phyloP scores from a whole-genome alignment of 768 basidiomycete genomes.

The Cyclocybe cylindracea region DNA sequence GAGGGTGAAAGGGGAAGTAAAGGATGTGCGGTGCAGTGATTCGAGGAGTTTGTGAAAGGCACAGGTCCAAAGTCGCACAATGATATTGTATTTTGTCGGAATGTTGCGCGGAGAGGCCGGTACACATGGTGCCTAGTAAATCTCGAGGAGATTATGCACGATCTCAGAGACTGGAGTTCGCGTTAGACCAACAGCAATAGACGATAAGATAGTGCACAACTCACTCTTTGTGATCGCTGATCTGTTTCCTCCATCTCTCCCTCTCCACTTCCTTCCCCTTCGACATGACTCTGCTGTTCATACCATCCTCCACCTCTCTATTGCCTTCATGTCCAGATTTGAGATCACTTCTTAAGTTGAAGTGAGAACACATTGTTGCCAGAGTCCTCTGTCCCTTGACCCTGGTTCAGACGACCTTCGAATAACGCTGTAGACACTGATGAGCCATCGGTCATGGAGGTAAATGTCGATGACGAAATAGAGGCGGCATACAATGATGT shows the following conservation, averaged over 20 bases:
- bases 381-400: slow-evolving; percentile 49
- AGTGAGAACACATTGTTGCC: slow-evolving; percentile 68
- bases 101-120: slow-evolving; percentile 89
- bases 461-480: slow-evolving; percentile 65
- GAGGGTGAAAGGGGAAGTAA: slow-evolving; percentile 66
- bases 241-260: slow-evolving; percentile 74
- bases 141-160: slow-evolving; percentile 84
- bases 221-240: slow-evolving; percentile 83
- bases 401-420: slow-evolving; percentile 44
- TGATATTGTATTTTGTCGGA: slow-evolving; percentile 94
- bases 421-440: slow-evolving; percentile 73
- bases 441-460: slow-evolving; percentile 76
- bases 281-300: slow-evolving; percentile 40
- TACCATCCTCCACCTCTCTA: slow-evolving; percentile 55
- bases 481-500: slow-evolving; percentile 76
- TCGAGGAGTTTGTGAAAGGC: slow-evolving; percentile 91
- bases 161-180: slow-evolving; percentile 45
- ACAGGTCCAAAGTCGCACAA: slow-evolving; percentile 89
- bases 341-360: slow-evolving; percentile 80
- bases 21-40: slow-evolving; percentile 82
- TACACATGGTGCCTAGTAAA: slow-evolving; percentile 83
- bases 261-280: slow-evolving; percentile 52
- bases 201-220: slow-evolving; percentile 25
- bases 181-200: slow-evolving; percentile 6
- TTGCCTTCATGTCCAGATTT: slow-evolving; percentile 69